These are phyloP conservation scores for Fusarium sp. DNA, from an alignment of 2,329 filamentous ascomycete species.

Conservation along the genomic window DNA sequence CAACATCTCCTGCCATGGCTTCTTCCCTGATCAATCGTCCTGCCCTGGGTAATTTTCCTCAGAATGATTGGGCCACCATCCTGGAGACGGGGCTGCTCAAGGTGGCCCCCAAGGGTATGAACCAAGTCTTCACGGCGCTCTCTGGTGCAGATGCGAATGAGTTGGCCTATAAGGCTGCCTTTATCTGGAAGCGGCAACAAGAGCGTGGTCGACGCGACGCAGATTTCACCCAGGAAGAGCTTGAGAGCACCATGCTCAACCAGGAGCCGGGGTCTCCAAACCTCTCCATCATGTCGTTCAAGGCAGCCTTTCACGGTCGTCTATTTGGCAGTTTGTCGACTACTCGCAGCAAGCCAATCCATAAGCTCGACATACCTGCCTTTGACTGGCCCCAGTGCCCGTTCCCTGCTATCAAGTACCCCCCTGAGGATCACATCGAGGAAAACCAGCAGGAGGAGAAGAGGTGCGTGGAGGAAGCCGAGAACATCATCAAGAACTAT, in stretches of 20 bases:
- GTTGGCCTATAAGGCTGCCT: slow-evolving; percentile 92
- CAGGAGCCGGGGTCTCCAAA: neutral
- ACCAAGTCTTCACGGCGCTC: slow-evolving; percentile 91
- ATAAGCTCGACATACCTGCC: slow-evolving; percentile 93
- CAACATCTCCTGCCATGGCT: slow-evolving; percentile 77
- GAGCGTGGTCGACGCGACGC: slow-evolving; percentile 69
- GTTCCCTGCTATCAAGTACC: slow-evolving; percentile 88
- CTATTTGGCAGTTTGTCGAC: slow-evolving; percentile 60
- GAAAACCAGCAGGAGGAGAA: slow-evolving; percentile 71
- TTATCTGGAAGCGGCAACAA: slow-evolving; percentile 87
- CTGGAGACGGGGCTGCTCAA: neutral
- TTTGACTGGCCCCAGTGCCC: slow-evolving; percentile 94
- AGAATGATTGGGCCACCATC: neutral
- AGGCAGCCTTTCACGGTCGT: neutral
- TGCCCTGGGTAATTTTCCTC: neutral
- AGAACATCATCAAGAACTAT: neutral
- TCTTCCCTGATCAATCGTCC: neutral
- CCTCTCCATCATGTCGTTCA: slow-evolving; percentile 1
- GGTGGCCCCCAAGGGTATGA: slow-evolving; percentile 65
- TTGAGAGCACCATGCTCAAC: neutral
- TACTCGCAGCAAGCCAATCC: slow-evolving; percentile 90
- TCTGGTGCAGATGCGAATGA: slow-evolving; percentile 93
- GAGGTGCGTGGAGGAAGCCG: neutral
- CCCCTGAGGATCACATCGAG: slow-evolving; percentile 80
- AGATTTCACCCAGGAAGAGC: neutral